Percentiles rank a stretch among this genome's conserved stretches.
Evolutionary conservation across 176 grass and related monocot genomes (phyloP).

Genomic region (Lolium perenne): DNA sequence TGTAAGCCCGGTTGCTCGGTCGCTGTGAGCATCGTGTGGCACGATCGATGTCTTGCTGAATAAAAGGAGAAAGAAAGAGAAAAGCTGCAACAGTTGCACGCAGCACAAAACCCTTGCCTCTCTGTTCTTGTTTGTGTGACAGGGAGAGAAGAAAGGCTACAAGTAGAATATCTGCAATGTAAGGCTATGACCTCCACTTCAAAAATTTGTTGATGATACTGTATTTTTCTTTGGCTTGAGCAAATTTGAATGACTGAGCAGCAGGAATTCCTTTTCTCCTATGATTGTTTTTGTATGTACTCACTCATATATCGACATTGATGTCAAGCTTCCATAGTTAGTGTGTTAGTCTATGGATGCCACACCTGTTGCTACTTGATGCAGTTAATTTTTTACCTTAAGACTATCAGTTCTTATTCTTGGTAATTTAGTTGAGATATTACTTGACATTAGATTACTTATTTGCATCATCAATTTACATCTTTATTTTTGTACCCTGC

Average conservation of each 20-base stretch:
- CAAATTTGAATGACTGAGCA: conserved; percentile 6
- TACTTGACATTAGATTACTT: too few species aligned
- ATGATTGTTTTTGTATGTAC: not conserved
- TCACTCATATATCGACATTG: not conserved
- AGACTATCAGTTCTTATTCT: conserved; percentile 1
- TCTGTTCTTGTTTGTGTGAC: too few species aligned
- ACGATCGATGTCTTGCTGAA: too few species aligned
- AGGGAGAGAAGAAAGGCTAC: too few species aligned
- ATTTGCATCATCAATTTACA: not conserved
- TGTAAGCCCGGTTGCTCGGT: too few species aligned
- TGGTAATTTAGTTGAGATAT: too few species aligned
- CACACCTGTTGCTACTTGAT: not conserved
- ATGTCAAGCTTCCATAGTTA: not conserved
- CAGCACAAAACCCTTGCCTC: too few species aligned
- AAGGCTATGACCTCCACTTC: conserved; percentile 3
- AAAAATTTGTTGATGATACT: not conserved
- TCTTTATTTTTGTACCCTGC: not conserved
- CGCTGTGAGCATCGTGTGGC: too few species aligned
- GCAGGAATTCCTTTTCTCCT: not conserved
- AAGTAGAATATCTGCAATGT: not conserved
- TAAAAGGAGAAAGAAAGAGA: too few species aligned
- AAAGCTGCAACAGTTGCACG: too few species aligned
- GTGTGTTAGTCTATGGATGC: not conserved
- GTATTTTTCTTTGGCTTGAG: not conserved
- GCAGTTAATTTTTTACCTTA: conserved; percentile 1